phyloP scores from a whole-genome alignment of 345 rosid species.

The Psidium friedrichsthalianum region DNA sequence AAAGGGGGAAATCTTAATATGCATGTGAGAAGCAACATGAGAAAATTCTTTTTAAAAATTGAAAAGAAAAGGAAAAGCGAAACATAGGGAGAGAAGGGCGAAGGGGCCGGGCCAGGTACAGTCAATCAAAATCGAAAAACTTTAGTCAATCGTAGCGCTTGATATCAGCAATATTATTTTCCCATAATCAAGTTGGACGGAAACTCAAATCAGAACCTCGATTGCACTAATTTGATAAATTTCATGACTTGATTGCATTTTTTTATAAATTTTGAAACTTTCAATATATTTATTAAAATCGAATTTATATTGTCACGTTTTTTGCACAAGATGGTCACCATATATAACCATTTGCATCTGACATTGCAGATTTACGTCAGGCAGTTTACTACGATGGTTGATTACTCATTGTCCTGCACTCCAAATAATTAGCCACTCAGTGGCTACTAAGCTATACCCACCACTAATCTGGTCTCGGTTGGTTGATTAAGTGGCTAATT shows the following conservation, averaged over 20 bases:
- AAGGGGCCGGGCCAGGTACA: rapidly evolving
- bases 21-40: neutral
- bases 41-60: neutral
- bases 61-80: too few species aligned
- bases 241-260: neutral
- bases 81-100: neutral
- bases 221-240: neutral
- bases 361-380: neutral
- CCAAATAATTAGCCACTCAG: neutral
- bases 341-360: neutral
- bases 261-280: neutral
- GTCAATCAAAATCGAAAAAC: neutral
- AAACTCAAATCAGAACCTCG: too few species aligned
- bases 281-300: too few species aligned
- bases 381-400: neutral
- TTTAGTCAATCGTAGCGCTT: too few species aligned
- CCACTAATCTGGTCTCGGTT: neutral
- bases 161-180: neutral
- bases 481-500: neutral
- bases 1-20: neutral
- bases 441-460: neutral
- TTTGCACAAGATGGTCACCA: neutral
- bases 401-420: neutral
- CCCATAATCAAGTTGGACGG: neutral
- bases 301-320: neutral